Evolutionary conservation across 768 basidiomycete genomes (phyloP).

Genomic region (Xerocomellus chrysenteron): DNA sequence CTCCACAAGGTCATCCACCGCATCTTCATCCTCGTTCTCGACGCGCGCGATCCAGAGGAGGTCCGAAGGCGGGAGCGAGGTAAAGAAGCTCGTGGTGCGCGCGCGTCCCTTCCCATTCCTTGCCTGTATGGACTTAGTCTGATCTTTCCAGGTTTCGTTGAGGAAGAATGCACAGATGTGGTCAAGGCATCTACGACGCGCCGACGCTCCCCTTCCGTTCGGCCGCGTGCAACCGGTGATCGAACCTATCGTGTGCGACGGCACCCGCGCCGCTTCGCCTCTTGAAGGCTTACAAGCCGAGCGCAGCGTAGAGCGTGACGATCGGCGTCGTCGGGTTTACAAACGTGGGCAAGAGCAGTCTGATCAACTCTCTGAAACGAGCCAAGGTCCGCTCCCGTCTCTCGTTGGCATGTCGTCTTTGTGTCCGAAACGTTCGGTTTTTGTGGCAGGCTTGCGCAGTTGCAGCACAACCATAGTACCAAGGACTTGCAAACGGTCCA

Average conservation of each 20-base stretch:
- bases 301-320: slow-evolving; percentile 63
- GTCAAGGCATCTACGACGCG: slow-evolving; percentile 89
- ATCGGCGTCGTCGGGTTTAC: slow-evolving; percentile 95
- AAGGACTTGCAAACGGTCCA: slow-evolving; percentile 35
- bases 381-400: slow-evolving; percentile 52
- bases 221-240: slow-evolving; percentile 70
- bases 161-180: slow-evolving; percentile 84
- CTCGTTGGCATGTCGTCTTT: background rate
- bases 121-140: too few species aligned
- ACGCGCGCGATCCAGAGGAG: slow-evolving; percentile 95
- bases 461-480: slow-evolving; percentile 42
- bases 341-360: slow-evolving; percentile 93
- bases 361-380: slow-evolving; percentile 91
- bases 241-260: slow-evolving; percentile 72
- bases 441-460: slow-evolving; percentile 72
- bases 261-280: slow-evolving; percentile 76
- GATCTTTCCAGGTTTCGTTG: slow-evolving; percentile 65
- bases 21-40: slow-evolving; percentile 84
- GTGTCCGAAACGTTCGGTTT: background rate
- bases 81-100: slow-evolving; percentile 90
- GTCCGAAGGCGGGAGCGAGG: slow-evolving; percentile 83
- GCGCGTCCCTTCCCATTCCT: background rate
- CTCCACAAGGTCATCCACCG: slow-evolving; percentile 95
- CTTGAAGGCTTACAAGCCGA: slow-evolving; percentile 80
- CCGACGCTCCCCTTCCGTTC: slow-evolving; percentile 92